These are phyloP conservation scores for Cetraspora pellucida DNA, from an alignment of 192 early-diverging fungal species.

Conservation along the genomic window DNA sequence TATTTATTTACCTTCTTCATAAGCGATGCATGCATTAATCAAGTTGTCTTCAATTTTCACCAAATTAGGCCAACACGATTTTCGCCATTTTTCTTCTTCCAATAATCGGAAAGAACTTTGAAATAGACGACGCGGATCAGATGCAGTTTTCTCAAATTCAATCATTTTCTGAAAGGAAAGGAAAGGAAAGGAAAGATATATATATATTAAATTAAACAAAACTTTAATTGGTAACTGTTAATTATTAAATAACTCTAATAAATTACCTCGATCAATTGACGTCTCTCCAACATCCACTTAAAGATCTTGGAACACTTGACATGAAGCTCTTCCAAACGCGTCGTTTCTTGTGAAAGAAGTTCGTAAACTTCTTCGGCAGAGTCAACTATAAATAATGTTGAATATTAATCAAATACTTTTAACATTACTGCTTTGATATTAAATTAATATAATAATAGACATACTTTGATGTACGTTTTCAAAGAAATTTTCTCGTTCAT, in stretches of 20 bases:
- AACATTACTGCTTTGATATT: neutral
- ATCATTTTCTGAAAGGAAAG: slow-evolving; percentile 63
- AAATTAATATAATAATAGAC: neutral
- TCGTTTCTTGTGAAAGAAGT: slow-evolving; percentile 19
- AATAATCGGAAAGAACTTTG: slow-evolving; percentile 75
- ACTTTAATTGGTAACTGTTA: too few relatives aligned
- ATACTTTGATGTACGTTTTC: slow-evolving; percentile 8
- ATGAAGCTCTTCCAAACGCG: slow-evolving; percentile 21
- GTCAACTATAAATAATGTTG: neutral
- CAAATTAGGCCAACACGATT: slow-evolving; percentile 74
- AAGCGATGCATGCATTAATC: slow-evolving; percentile 52
- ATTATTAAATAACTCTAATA: neutral
- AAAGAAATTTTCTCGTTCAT: slow-evolving; percentile 32
- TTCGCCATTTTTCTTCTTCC: slow-evolving; percentile 82
- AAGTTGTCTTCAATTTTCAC: slow-evolving; percentile 64
- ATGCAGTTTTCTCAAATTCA: slow-evolving; percentile 76
- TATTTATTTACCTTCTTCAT: slow-evolving; percentile 53
- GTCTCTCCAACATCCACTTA: slow-evolving; percentile 27
- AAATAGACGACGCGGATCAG: slow-evolving; percentile 73
- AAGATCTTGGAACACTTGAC: slow-evolving; percentile 28
- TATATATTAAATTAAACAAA: neutral
- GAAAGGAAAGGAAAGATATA: neutral
- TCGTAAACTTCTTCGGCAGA: slow-evolving; percentile 33
- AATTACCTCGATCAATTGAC: slow-evolving; percentile 23
- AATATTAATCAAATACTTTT: neutral